A percentile compares a stretch with the other conserved stretches of the same genome.
These are phyloP conservation scores for Thalassiosira delicatula DNA, from an alignment of 352 stramenopile genomes.

Conservation along the genomic window DNA sequence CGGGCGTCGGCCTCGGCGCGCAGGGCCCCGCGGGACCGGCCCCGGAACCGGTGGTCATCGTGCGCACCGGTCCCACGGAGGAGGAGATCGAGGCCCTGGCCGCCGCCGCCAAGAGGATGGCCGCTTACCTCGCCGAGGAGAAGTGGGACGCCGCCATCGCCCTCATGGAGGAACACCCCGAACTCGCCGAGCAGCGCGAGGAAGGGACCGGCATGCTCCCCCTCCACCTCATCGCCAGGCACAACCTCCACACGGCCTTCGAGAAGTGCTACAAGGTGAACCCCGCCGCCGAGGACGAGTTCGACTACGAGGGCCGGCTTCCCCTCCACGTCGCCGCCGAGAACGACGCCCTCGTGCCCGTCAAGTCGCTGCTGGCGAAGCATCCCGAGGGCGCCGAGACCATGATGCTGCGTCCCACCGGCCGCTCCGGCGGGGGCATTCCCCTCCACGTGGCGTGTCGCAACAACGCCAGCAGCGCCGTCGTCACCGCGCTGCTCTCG, in stretches of 20 bases:
- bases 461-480: slow-evolving; percentile 70
- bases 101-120: slow-evolving; percentile 25
- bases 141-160: slow-evolving; percentile 81
- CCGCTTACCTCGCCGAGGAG: slow-evolving; percentile 61
- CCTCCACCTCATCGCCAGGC: slow-evolving; percentile 78
- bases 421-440: slow-evolving; percentile 78
- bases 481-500: slow-evolving; percentile 80
- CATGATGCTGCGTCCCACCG: slow-evolving; percentile 80
- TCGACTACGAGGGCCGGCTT: slow-evolving; percentile 79
- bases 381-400: slow-evolving; percentile 82
- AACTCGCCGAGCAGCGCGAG: slow-evolving; percentile 74
- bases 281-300: slow-evolving; percentile 76
- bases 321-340: slow-evolving; percentile 83
- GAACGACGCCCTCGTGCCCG: slow-evolving; percentile 79
- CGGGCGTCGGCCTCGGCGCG: neutral
- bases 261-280: slow-evolving; percentile 82
- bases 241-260: slow-evolving; percentile 78
- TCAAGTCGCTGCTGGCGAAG: slow-evolving; percentile 81
- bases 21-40: neutral
- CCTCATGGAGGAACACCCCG: slow-evolving; percentile 76
- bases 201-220: slow-evolving; percentile 75
- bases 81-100: slow-evolving; percentile 52
- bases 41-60: slow-evolving; percentile 31
- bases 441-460: slow-evolving; percentile 82
- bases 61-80: slow-evolving; percentile 43